phyloP scores from a whole-genome alignment of 2,329 filamentous ascomycete genomes.

The Paracorniculantispora psalliotae region DNA sequence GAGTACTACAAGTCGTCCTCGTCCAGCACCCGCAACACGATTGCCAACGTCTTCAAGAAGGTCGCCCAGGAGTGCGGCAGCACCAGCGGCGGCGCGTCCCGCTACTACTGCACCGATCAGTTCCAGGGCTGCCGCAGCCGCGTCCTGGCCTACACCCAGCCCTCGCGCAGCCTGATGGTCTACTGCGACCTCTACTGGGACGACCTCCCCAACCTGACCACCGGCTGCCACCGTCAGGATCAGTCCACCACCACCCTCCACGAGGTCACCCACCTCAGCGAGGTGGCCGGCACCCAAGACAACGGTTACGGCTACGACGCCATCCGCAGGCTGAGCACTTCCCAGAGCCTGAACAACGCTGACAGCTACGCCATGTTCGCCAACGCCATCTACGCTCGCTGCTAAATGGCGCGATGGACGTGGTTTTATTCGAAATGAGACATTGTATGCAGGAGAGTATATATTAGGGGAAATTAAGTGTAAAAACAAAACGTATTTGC shows the following conservation, averaged over 20 bases:
- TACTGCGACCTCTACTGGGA: slow-evolving; percentile 13
- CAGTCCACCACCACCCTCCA: slow-evolving; percentile 13
- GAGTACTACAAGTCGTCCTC: slow-evolving; percentile 61
- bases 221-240: slow-evolving; percentile 12
- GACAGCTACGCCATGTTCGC: slow-evolving; percentile 19
- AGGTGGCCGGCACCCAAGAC: slow-evolving; percentile 10
- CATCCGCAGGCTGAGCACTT: slow-evolving; percentile 10
- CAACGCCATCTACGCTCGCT: slow-evolving; percentile 15
- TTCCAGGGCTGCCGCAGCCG: slow-evolving; percentile 42
- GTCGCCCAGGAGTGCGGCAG: slow-evolving; percentile 48
- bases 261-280: slow-evolving; percentile 10
- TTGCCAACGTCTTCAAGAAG: slow-evolving; percentile 40
- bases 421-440: neutral
- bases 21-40: slow-evolving; percentile 35
- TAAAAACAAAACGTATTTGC: neutral
- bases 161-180: slow-evolving; percentile 9
- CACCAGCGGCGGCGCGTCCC: slow-evolving; percentile 38
- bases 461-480: neutral
- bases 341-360: slow-evolving; percentile 17
- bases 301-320: slow-evolving; percentile 17
- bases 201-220: slow-evolving; percentile 15
- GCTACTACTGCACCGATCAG: slow-evolving; percentile 51
- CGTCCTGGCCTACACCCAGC: slow-evolving; percentile 17
- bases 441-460: neutral
- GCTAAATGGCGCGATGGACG: neutral